These are phyloP conservation scores for Fusarium sp. DNA, from an alignment of 2,329 filamentous ascomycete species.

Conservation along the genomic window DNA sequence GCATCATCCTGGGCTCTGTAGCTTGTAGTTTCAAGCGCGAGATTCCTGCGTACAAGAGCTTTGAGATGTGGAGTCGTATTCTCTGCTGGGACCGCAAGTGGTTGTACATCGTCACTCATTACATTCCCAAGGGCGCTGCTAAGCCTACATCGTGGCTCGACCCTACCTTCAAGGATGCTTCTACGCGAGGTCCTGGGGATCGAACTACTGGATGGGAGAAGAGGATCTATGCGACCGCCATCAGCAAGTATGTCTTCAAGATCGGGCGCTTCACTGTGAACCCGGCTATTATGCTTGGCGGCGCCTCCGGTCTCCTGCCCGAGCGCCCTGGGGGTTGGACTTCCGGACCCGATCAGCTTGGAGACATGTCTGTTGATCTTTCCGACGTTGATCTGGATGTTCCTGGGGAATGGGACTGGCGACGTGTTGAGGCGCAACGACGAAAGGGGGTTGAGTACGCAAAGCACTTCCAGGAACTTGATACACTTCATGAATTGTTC, in stretches of 20 bases:
- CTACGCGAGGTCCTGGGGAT: constrained; percentile 53
- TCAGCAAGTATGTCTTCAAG: constrained; percentile 87
- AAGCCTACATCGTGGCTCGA: constrained; percentile 66
- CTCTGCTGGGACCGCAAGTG: constrained; percentile 84
- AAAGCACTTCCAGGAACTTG: constrained; percentile 66
- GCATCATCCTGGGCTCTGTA: constrained; percentile 77
- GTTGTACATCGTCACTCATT: constrained; percentile 81
- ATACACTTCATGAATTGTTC: constrained; percentile 63
- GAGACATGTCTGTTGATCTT: constrained; percentile 53
- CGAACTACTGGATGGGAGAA: constrained; percentile 63
- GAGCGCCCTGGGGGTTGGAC: constrained; percentile 74
- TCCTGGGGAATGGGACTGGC: constrained; percentile 67
- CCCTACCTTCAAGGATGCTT: constrained; percentile 55
- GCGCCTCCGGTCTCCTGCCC: constrained; percentile 77
- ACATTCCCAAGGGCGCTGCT: constrained; percentile 71
- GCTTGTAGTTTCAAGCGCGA: constrained; percentile 79
- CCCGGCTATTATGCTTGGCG: constrained; percentile 78
- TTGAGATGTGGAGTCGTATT: constrained; percentile 79
- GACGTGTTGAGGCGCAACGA: constrained; percentile 64
- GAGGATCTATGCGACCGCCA: constrained; percentile 75
- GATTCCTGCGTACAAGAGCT: constrained; percentile 74
- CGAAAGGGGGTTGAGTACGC: constrained; percentile 66
- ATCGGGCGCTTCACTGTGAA: constrained; percentile 84
- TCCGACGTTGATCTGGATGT: constrained; percentile 50
- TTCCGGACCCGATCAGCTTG: constrained; percentile 56